Evolutionary conservation across 2,329 filamentous ascomycete species (phyloP), one percentile per base, ranked within the genome.

Genomic region (Microcyclospora tardicrescens): DNA sequence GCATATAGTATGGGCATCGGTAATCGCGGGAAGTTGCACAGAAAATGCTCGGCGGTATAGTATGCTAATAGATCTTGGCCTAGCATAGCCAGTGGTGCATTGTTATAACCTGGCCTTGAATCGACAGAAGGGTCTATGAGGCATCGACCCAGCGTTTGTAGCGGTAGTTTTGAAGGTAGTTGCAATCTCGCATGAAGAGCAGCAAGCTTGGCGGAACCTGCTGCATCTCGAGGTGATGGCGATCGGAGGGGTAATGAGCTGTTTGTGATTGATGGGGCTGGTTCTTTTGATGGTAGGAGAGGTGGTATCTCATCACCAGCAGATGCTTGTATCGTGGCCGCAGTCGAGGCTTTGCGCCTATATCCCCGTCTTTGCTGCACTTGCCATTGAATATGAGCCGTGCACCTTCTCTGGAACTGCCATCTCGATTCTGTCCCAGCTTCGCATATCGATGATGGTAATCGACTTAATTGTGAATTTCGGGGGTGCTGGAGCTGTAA

Each of bases 181-280:
- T 77, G 77, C 44, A 98, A 75, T 61, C 91, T 83, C 52, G 87
- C 84, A 62, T 95, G 87, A 34, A 98, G 76, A 48, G 91, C 87
- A 47, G 86, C 79, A 52, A 98, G 81, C 68, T 95, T 96, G 45
- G 86, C 79, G 34, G 89, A 96, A 48, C 69, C 62, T 43, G 70
- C 64, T 33, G 85, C 81, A 38, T 42, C 38, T 31, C 36, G 39
- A 37, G 48, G 49, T 36, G 47, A 44, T 28, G 56, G 51, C n/a
- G 53, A 48, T 16, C 51, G 50, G n/a, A 50, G 54, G 13, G 49
- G 19, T 24, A 24, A 8, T 24, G 19, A 24, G 19, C 19, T 46
- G 48, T 28, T 28, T 13, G 37, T 14, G 33, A 4, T 24, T 10
- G 11, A 13, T 5, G 13, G 16, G 19, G 45, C 42, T 30, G 49